Percentiles rank a stretch among this genome's conserved stretches.
Conservation (phyloP, 2,329 filamentous ascomycete species). For the Trematosphaeria pertusa region DNA sequence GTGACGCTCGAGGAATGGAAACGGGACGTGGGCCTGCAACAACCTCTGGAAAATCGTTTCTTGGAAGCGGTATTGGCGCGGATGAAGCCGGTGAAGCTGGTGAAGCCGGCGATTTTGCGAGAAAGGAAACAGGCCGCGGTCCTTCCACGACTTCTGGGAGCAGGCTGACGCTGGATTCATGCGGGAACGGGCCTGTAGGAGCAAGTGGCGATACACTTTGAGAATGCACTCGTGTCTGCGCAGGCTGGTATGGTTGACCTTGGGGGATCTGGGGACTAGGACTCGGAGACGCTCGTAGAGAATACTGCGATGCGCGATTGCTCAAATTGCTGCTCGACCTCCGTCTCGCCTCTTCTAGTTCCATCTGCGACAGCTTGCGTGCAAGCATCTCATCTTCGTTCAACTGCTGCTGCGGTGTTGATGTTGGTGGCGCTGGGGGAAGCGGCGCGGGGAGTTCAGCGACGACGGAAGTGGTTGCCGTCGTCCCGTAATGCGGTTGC, state of each 20-base stretch:
- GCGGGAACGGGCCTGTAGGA: slow-evolving; percentile 23
- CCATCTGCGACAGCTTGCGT: slow-evolving; percentile 34
- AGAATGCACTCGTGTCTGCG: slow-evolving; percentile 20
- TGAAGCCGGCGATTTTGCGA: background rate
- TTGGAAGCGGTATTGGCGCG: background rate
- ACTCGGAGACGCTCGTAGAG: slow-evolving; percentile 15
- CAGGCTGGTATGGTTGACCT: slow-evolving; percentile 15
- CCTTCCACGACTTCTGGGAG: slow-evolving; percentile 12
- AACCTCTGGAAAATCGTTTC: slow-evolving; percentile 12
- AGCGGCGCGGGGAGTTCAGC: slow-evolving; percentile 39
- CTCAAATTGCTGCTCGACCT: slow-evolving; percentile 29
- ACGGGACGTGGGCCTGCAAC: slow-evolving; percentile 3
- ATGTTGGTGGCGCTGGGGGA: slow-evolving; percentile 33
- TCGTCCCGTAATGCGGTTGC: slow-evolving; percentile 29
- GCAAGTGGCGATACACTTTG: slow-evolving; percentile 23
- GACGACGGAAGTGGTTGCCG: slow-evolving; percentile 18
- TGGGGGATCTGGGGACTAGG: slow-evolving; percentile 17
- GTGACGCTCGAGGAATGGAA: background rate
- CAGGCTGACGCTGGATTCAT: slow-evolving; percentile 2
- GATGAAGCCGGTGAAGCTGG: no score
- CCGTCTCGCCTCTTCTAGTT: slow-evolving; percentile 30
- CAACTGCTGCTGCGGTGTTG: slow-evolving; percentile 36
- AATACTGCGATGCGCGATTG: slow-evolving; percentile 12
- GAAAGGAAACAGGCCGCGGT: slow-evolving; percentile 3
- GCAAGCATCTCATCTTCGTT: slow-evolving; percentile 41